phyloP scores from a whole-genome alignment of 225 moss, liverwort and hornwort genomes.

The Takakia lepidozioides region DNA sequence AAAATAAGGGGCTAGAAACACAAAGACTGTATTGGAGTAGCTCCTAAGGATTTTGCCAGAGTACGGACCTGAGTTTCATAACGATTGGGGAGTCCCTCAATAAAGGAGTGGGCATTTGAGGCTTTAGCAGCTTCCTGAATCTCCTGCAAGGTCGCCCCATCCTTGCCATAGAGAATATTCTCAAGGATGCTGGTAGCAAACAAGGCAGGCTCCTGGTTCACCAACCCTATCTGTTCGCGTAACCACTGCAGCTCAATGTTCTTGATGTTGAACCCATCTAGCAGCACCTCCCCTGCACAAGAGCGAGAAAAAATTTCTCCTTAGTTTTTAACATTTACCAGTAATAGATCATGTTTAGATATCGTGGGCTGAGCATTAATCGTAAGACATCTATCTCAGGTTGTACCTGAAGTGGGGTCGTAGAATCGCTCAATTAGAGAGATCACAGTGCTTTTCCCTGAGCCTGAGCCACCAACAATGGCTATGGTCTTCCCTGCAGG shows the following conservation, averaged over 20 bases:
- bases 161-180: conserved; percentile 70
- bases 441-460: conserved; percentile 68
- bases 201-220: conserved; percentile 69
- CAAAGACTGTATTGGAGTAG: neutral
- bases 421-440: conserved; percentile 84
- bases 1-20: neutral
- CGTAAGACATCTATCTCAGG: too few species aligned
- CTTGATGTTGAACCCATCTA: conserved; percentile 64
- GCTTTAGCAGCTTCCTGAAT: conserved; percentile 65
- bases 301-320: too few species aligned
- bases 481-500: conserved; percentile 64
- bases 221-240: conserved; percentile 67
- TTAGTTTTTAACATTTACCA: too few species aligned
- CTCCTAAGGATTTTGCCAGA: neutral
- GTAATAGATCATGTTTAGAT: too few species aligned
- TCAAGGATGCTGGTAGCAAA: conserved; percentile 55
- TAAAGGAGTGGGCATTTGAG: conserved; percentile 81
- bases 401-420: conserved; percentile 57
- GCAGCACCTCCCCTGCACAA: conserved; percentile 50
- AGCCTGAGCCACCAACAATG: conserved; percentile 70
- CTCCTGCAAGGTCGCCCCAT: conserved; percentile 55
- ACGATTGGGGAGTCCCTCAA: conserved; percentile 51
- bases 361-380: too few species aligned
- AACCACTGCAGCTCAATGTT: conserved; percentile 60
- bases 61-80: conserved; percentile 71